These are phyloP conservation scores for Patellaria atrata DNA, from an alignment of 495 filamentous ascomycete species.

Conservation along the genomic window DNA sequence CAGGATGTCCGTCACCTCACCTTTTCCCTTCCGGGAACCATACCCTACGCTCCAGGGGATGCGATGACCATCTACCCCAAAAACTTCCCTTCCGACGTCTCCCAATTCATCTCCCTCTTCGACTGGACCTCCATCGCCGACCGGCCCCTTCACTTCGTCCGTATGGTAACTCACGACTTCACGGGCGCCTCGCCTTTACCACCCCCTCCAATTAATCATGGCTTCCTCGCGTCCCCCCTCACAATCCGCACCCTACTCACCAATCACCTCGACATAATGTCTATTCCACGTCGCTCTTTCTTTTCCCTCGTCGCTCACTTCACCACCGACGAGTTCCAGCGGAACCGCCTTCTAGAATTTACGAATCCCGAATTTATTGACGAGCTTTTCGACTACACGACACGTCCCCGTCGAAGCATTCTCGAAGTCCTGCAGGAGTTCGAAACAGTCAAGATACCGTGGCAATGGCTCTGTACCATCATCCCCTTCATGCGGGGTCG, in stretches of 20 bases:
- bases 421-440: constrained; percentile 89
- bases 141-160: constrained; percentile 36
- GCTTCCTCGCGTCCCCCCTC: too few relatives aligned
- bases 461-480: constrained; percentile 48
- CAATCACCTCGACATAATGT: constrained; percentile 73
- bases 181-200: constrained; percentile 28
- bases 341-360: constrained; percentile 73
- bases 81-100: constrained; percentile 66
- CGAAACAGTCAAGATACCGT: constrained; percentile 65
- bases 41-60: constrained; percentile 53
- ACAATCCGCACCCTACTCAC: constrained; percentile 65
- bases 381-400: constrained; percentile 91
- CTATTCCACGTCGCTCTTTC: constrained; percentile 78
- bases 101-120: constrained; percentile 59
- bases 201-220: constrained; percentile 28
- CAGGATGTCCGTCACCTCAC: constrained; percentile 81
- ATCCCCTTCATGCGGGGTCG: constrained; percentile 64
- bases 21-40: constrained; percentile 34
- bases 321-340: constrained; percentile 54
- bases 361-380: constrained; percentile 60
- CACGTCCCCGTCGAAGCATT: constrained; percentile 78
- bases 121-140: constrained; percentile 62
- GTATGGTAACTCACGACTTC: constrained; percentile 16
- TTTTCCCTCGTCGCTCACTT: constrained; percentile 62
- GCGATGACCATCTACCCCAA: constrained; percentile 70